Evolutionary conservation across 129 eudicot species (phyloP).

Genomic region (Smallanthus sonchifolius): DNA sequence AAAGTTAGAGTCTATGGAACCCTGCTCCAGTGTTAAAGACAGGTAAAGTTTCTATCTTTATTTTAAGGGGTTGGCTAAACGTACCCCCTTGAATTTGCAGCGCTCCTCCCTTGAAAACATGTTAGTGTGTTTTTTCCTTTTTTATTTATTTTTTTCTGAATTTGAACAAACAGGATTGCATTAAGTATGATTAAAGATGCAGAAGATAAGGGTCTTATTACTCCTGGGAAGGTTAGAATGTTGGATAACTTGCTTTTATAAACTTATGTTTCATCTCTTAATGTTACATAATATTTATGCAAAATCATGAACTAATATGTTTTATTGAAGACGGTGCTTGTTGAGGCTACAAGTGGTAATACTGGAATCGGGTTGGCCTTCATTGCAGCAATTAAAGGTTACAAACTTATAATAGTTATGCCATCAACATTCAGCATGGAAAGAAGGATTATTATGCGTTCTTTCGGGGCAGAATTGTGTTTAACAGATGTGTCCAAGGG

Average conservation of each 20-base stretch:
- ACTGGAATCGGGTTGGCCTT: constrained; percentile 79
- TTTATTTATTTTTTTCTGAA: background rate
- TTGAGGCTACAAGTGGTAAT: constrained; percentile 71
- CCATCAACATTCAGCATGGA: constrained; percentile 51
- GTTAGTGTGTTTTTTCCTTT: background rate
- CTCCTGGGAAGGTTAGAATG: constrained; percentile 76
- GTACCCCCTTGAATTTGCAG: too few species aligned
- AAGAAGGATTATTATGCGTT: constrained; percentile 53
- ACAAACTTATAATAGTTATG: constrained; percentile 58
- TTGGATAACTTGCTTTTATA: constrained; percentile 15
- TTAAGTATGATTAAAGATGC: constrained; percentile 71
- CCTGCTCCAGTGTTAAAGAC: constrained; percentile 71
- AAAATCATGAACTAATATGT: background rate
- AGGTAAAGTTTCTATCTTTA: constrained; percentile 28
- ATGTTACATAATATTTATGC: background rate
- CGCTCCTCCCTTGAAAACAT: too few species aligned
- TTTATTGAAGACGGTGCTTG: constrained; percentile 44
- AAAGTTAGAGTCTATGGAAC: constrained; percentile 66
- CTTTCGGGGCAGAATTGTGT: constrained; percentile 68
- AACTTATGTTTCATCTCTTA: background rate
- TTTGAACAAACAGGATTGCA: constrained; percentile 41
- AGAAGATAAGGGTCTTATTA: constrained; percentile 68
- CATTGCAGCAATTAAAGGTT: constrained; percentile 65
- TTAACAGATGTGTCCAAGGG: constrained; percentile 45
- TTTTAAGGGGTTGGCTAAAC: too few species aligned